These are phyloP conservation scores for Physocladia obscura DNA, from an alignment of 192 early-diverging fungal species.

Conservation along the genomic window DNA sequence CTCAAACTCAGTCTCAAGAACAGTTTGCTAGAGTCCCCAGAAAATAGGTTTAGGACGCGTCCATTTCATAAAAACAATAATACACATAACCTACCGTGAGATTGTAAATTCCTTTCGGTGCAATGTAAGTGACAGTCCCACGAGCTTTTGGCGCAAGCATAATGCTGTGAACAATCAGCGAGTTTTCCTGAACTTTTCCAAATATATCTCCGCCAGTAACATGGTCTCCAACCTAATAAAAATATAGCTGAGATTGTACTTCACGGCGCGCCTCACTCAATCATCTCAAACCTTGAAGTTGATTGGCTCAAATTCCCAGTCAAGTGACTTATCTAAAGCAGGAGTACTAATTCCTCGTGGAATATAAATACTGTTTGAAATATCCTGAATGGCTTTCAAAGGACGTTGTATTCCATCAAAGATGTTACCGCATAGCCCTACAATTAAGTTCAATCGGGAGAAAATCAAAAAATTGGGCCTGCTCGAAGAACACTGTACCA, in stretches of 20 bases:
- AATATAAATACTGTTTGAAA: constrained; percentile 95
- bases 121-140: constrained; percentile 96
- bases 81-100: constrained; percentile 55
- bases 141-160: constrained; percentile 90
- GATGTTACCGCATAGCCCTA: constrained; percentile 86
- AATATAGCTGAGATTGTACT: neutral
- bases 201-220: constrained; percentile 98
- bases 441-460: neutral
- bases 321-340: constrained; percentile 83
- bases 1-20: constrained; percentile 96
- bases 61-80: neutral
- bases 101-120: constrained; percentile 88
- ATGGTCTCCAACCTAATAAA: constrained; percentile 82
- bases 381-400: constrained; percentile 89
- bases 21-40: constrained; percentile 61
- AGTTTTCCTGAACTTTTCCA: constrained; percentile 94
- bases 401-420: constrained; percentile 99
- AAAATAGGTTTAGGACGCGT: neutral
- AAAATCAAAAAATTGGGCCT: neutral
- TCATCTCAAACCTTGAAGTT: constrained; percentile 71
- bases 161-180: constrained; percentile 89
- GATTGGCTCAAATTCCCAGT: constrained; percentile 94
- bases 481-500: constrained; percentile 47
- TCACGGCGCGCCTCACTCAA: neutral
- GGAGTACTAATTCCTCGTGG: constrained; percentile 98